phyloP scores from a whole-genome alignment of 208 protist species.

The Phytomonas francai region DNA sequence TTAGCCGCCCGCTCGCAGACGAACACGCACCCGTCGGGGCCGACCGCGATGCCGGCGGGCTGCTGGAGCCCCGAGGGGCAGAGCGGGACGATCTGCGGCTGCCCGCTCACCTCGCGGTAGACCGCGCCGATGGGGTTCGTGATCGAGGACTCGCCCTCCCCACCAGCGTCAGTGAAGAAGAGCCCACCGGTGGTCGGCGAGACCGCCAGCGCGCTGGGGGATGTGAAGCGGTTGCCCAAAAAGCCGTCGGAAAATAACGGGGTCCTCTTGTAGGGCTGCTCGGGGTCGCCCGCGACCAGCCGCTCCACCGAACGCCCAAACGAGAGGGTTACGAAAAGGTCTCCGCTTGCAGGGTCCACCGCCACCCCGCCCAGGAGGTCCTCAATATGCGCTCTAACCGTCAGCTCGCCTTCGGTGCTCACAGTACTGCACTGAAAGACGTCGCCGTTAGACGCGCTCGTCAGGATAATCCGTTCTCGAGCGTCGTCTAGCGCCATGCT shows the following conservation, averaged over 20 bases:
- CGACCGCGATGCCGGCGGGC: constrained; percentile 40
- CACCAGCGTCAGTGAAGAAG: constrained; percentile 66
- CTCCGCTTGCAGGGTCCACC: constrained; percentile 19
- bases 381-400: constrained; percentile 8
- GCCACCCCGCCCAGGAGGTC: constrained; percentile 14
- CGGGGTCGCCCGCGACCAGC: neutral
- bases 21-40: constrained; percentile 38
- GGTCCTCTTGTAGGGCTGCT: neutral
- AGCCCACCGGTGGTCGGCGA: constrained; percentile 34
- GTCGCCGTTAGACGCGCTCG: constrained; percentile 43
- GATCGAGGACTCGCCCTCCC: constrained; percentile 49
- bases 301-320: constrained; percentile 23
- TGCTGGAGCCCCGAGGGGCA: constrained; percentile 35
- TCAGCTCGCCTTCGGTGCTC: neutral
- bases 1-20: constrained; percentile 60
- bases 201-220: constrained; percentile 36
- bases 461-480: constrained; percentile 22
- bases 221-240: constrained; percentile 36
- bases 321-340: constrained; percentile 26
- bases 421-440: constrained; percentile 26
- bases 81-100: constrained; percentile 41
- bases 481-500: constrained; percentile 18
- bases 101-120: constrained; percentile 49
- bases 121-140: constrained; percentile 44
- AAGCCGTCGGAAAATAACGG: constrained; percentile 21